Evolutionary conservation across 2,329 filamentous ascomycete genomes (phyloP), one percentile per base, ranked within the genome.

Genomic region (Aspergillus brunneoviolaceus): DNA sequence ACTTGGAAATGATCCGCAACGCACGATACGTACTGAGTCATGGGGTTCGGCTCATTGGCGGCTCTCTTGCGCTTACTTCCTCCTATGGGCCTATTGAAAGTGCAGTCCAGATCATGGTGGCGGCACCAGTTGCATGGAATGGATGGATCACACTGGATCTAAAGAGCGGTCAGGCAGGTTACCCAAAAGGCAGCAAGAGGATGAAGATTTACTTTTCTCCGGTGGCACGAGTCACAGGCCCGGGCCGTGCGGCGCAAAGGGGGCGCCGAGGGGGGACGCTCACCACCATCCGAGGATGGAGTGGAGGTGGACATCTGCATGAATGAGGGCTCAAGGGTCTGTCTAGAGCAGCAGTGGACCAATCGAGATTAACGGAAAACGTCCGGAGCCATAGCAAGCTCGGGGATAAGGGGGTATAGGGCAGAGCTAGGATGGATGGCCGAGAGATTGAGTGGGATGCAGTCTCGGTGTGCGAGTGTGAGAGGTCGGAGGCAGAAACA

Each of bases 221-320:
- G 53, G 48, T 55, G 53, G 16, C 53, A 55, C 53, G 53, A 55
- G 42, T 55, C 53, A 49, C 53, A 55, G 27, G 53, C 53, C 16
- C 53, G 39, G 29, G 53, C 53, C 19, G 53, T 55, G 19, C 53
- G 53, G 27, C 53, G 53, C 12, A 55, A n/a, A 21, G 53, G 53
- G 19, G 53, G 53, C 16, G 42, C 27, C 27, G 47, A 55, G 42
- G 49, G 9, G 23, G 19, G 5, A 27, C 53, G 42, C 11, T 55
- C 53, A 27, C 53, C 39, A 45, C 39, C 39, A 45, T 45, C 39
- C 39, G 39, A 16, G 39, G 39, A 45, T 19, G 39, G 39, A 19
- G 39, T 45, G 39, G 39, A 45, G 39, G 39, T 19, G 39, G 39
- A 45, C 14, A 45, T 7, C 39, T 45, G 39, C n/a, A 45, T 45